A percentile compares a stretch with the other conserved stretches of the same genome.
phyloP scores from a whole-genome alignment of 148 eudicot species.

The Tetragonia tetragonoides region DNA sequence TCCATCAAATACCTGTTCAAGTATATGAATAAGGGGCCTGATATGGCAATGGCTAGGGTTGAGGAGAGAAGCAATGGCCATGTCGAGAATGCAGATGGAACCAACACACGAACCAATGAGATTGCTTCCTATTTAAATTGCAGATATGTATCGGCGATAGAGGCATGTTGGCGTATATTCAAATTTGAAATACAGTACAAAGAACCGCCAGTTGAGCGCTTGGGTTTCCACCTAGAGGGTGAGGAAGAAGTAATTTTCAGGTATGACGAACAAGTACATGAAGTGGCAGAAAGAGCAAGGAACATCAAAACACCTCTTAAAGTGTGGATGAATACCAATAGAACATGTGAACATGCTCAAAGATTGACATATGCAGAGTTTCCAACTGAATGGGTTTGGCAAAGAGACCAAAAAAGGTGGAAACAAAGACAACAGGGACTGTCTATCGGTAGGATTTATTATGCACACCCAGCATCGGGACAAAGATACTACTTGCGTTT shows the following conservation, averaged over 20 bases:
- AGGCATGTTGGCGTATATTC: neutral
- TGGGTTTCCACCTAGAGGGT: neutral
- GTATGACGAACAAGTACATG: no score
- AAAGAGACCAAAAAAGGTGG: neutral
- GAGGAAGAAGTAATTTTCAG: neutral
- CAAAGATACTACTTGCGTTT: neutral
- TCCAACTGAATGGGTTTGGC: no score
- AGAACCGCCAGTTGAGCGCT: neutral
- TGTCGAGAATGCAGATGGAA: no score
- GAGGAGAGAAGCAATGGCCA: neutral
- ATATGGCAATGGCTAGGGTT: neutral
- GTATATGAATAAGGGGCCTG: constrained; percentile 22
- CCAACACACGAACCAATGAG: neutral
- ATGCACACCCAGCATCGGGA: neutral
- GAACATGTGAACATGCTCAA: no score
- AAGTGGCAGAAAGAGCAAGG: no score
- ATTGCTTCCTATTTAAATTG: no score
- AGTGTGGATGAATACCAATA: no score
- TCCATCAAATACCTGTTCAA: constrained; percentile 17
- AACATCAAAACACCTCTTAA: no score
- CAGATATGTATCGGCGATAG: neutral
- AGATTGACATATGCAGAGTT: no score
- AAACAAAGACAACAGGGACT: neutral
- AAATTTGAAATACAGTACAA: neutral
- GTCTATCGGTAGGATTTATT: neutral